These are phyloP conservation scores for Areca catechu DNA, from an alignment of 176 grass and related monocot species.

Conservation along the genomic window DNA sequence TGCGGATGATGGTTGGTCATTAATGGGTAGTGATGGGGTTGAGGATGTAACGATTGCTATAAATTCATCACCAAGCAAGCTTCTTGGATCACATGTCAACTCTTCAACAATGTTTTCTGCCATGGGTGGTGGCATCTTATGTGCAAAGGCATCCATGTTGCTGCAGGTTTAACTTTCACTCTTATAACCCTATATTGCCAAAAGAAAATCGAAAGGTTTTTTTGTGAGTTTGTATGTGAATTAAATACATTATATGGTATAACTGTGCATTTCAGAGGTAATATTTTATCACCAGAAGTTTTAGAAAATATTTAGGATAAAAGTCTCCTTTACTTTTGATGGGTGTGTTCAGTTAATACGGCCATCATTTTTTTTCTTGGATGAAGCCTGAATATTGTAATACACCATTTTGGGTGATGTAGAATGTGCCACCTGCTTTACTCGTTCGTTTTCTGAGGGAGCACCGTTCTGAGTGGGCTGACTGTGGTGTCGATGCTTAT, in stretches of 20 bases:
- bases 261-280: too few relatives aligned
- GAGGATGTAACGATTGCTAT: conserved; percentile 7
- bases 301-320: too few relatives aligned
- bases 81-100: conserved; percentile 4
- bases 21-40: conserved; percentile 1
- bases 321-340: too few relatives aligned
- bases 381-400: not conserved
- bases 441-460: conserved; percentile 87
- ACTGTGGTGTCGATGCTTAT: conserved; percentile 83
- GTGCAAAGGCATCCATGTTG: conserved; percentile 13
- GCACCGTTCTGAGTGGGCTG: conserved; percentile 89
- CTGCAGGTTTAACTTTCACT: not conserved
- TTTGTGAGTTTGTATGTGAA: too few relatives aligned
- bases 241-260: too few relatives aligned
- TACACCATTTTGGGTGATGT: conserved; percentile 17
- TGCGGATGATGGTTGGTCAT: conserved; percentile 6
- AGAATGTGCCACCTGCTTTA: conserved; percentile 86
- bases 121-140: conserved; percentile 7
- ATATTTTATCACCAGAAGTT: too few relatives aligned
- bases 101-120: conserved; percentile 6
- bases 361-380: not conserved
- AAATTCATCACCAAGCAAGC: conserved; percentile 1
- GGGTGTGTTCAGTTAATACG: too few relatives aligned
- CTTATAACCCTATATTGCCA: too few relatives aligned
- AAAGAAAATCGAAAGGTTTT: too few relatives aligned